Percentiles rank a stretch among this genome's conserved stretches.
phyloP scores from a whole-genome alignment of 2,329 filamentous ascomycete genomes.

The Fusarium verrucosum region DNA sequence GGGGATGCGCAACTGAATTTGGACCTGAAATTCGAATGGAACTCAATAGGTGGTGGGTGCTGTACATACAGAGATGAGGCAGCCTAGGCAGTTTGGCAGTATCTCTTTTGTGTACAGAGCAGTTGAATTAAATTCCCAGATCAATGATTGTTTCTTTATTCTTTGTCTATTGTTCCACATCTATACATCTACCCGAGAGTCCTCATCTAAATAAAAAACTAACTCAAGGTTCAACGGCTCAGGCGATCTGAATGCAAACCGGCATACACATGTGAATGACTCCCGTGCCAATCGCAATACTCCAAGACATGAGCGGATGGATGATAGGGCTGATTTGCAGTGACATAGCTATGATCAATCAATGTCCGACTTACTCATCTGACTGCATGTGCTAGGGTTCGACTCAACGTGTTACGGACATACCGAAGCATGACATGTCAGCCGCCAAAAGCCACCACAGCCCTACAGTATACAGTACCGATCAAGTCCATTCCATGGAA shows the following conservation, averaged over 20 bases:
- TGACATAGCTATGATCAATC: slow-evolving; percentile 1
- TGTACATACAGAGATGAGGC: not conserved
- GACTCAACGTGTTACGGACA: slow-evolving; percentile 20
- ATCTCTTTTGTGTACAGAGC: not conserved
- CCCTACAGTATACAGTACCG: slow-evolving; percentile 6
- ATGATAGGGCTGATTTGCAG: slow-evolving; percentile 12
- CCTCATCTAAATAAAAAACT: not conserved
- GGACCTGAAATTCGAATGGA: not conserved
- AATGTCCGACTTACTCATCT: slow-evolving; percentile 34
- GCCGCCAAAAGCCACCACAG: slow-evolving; percentile 34
- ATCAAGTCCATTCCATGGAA: not conserved
- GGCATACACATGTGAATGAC: not conserved
- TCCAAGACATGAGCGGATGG: not conserved
- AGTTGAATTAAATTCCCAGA: not conserved
- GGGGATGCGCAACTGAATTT: not conserved
- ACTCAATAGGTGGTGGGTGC: not conserved
- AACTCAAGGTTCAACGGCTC: not conserved
- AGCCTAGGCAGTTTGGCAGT: too few species aligned
- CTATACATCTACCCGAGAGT: not conserved
- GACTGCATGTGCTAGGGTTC: slow-evolving; percentile 27
- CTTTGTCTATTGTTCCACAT: not conserved
- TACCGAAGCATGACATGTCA: slow-evolving; percentile 39
- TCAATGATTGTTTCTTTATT: not conserved
- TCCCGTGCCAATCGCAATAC: slow-evolving; percentile 6
- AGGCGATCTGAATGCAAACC: not conserved